A percentile compares a stretch with the other conserved stretches of the same genome.
Conservation (phyloP, 768 basidiomycete species). For the Xerocomus spinulosus region DNA sequence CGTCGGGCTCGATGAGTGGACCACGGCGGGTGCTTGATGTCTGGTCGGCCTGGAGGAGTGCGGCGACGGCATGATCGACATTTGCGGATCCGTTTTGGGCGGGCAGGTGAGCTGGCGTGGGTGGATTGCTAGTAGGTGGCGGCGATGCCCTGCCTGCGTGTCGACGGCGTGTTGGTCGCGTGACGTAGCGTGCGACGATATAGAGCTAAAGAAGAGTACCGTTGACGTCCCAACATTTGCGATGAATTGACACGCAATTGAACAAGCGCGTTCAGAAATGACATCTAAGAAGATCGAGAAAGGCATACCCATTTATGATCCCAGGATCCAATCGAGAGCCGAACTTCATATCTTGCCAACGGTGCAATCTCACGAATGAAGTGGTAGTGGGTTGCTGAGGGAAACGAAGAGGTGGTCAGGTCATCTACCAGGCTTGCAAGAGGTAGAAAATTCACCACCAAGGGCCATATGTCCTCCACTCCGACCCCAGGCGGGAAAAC, state of each 20-base stretch:
- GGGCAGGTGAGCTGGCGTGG: conserved; percentile 13
- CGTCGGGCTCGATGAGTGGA: conserved; percentile 37
- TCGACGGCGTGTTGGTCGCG: conserved; percentile 36
- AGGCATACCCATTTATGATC: conserved; percentile 72
- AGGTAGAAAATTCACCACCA: conserved; percentile 28
- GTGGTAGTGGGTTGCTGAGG: conserved; percentile 59
- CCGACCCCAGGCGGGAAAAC: conserved; percentile 55
- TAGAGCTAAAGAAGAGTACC: conserved; percentile 43
- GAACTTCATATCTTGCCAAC: conserved; percentile 56
- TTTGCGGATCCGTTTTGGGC: conserved; percentile 6
- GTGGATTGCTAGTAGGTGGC: conserved; percentile 24
- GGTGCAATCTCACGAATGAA: conserved; percentile 72
- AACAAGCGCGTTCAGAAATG: neutral
- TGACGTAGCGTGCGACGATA: conserved; percentile 58
- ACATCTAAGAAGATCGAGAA: neutral
- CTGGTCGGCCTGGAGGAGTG: conserved; percentile 2
- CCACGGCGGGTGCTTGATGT: neutral
- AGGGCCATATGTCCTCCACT: conserved; percentile 62
- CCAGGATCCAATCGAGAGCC: conserved; percentile 56
- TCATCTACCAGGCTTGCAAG: neutral
- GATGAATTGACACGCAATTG: neutral
- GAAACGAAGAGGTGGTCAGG: too few species aligned
- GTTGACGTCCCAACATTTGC: neutral
- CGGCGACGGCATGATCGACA: conserved; percentile 14
- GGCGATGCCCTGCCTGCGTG: conserved; percentile 9